phyloP scores from a whole-genome alignment of 345 rosid species.

The Sapria himalayana region DNA sequence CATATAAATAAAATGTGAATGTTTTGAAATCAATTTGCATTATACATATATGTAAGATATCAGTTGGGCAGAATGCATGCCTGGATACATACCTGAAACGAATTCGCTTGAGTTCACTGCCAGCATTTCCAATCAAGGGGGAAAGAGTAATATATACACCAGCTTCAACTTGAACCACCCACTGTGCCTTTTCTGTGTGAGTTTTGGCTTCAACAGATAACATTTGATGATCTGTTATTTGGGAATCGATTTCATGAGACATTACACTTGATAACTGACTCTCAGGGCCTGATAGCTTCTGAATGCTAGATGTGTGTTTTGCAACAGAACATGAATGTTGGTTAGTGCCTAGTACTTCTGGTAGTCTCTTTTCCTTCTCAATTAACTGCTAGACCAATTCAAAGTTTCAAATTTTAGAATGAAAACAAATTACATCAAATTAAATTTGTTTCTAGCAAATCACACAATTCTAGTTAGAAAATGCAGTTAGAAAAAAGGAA shows the following conservation, averaged over 20 bases:
- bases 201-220: slow-evolving; percentile 22
- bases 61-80: no score
- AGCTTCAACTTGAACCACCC: slow-evolving; percentile 54
- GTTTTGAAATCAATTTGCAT: no score
- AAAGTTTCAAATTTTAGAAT: slow-evolving; percentile 5
- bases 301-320: slow-evolving; percentile 9
- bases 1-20: no score
- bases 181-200: slow-evolving; percentile 29
- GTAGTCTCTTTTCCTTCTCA: slow-evolving; percentile 29
- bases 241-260: slow-evolving; percentile 19
- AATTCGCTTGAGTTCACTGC: slow-evolving; percentile 59
- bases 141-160: slow-evolving; percentile 58
- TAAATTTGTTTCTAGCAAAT: no score
- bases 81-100: slow-evolving; percentile 46
- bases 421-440: not conserved
- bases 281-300: slow-evolving; percentile 10
- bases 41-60: no score
- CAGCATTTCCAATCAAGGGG: slow-evolving; percentile 38
- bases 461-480: no score
- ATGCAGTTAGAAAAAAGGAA: no score
- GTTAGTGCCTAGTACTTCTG: slow-evolving; percentile 18
- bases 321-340: slow-evolving; percentile 11
- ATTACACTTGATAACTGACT: slow-evolving; percentile 15
- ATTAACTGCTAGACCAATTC: slow-evolving; percentile 33
- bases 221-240: slow-evolving; percentile 15